phyloP scores from a whole-genome alignment of 148 eudicot species.

The Cornus kousa region DNA sequence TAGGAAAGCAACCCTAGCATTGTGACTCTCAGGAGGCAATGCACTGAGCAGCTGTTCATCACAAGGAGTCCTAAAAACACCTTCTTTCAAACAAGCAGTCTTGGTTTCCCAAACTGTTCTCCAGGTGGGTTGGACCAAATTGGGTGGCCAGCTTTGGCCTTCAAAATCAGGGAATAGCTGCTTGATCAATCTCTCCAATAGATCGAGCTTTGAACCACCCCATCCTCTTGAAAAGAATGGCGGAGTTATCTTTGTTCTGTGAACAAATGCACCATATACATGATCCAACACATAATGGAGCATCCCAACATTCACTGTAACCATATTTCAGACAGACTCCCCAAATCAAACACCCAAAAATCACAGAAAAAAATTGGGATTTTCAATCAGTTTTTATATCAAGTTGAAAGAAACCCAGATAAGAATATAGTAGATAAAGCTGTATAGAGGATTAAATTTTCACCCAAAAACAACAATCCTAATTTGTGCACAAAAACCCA shows the following conservation, averaged over 20 bases:
- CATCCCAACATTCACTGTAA: constrained; percentile 73
- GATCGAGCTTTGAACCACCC: constrained; percentile 91
- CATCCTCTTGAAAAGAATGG: constrained; percentile 93
- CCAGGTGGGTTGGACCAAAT: constrained; percentile 68
- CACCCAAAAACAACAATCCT: neutral
- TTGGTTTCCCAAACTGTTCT: constrained; percentile 88
- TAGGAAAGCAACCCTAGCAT: constrained; percentile 91
- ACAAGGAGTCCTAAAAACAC: constrained; percentile 85
- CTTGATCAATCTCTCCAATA: constrained; percentile 68
- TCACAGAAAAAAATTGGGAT: neutral
- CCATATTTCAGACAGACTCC: constrained; percentile 42
- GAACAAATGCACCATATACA: constrained; percentile 94
- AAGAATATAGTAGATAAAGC: neutral
- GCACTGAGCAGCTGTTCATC: constrained; percentile 81
- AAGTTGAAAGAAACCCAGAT: constrained; percentile 12
- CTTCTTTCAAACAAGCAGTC: constrained; percentile 71
- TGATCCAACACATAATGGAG: constrained; percentile 92
- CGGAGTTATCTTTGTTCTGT: constrained; percentile 80
- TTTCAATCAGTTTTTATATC: constrained; percentile 4
- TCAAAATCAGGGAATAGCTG: constrained; percentile 76
- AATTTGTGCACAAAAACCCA: neutral
- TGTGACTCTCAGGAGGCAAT: constrained; percentile 92
- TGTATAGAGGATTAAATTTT: neutral
- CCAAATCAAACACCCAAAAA: neutral
- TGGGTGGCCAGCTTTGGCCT: constrained; percentile 82